phyloP scores from a whole-genome alignment of 1,139 yeast species.

The Kodamaea sp. region DNA sequence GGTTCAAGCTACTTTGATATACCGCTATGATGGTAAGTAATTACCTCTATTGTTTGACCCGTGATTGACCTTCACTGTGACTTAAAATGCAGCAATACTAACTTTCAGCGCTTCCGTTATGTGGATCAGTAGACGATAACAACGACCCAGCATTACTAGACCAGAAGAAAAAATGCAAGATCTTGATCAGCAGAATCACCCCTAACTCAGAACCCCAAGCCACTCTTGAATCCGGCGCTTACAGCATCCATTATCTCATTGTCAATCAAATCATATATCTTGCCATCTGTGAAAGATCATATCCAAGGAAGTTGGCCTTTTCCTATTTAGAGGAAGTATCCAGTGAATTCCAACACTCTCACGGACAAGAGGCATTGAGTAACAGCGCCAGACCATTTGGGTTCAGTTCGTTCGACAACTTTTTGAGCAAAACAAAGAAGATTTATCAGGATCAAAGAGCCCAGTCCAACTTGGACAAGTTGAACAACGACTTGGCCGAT shows the following conservation, averaged over 20 bases:
- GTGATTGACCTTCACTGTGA: no score
- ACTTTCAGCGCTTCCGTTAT: slow-evolving; percentile 71
- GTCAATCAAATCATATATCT: slow-evolving; percentile 68
- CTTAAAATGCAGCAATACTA: slow-evolving; percentile 14
- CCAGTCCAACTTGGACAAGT: slow-evolving; percentile 79
- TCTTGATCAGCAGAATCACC: slow-evolving; percentile 72
- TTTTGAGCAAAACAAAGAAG: slow-evolving; percentile 83
- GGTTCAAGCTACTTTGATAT: slow-evolving; percentile 74
- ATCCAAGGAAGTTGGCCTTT: slow-evolving; percentile 87
- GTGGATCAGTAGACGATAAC: slow-evolving; percentile 92
- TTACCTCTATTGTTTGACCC: no score
- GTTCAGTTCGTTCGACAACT: slow-evolving; percentile 80
- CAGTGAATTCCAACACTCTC: slow-evolving; percentile 77
- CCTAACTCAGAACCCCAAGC: slow-evolving; percentile 85
- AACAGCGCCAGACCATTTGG: slow-evolving; percentile 82
- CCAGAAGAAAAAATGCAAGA: slow-evolving; percentile 83
- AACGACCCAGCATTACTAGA: slow-evolving; percentile 57
- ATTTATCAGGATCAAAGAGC: slow-evolving; percentile 91
- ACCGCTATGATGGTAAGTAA: slow-evolving; percentile 68
- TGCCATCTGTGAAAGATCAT: slow-evolving; percentile 73
- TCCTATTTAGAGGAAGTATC: slow-evolving; percentile 82
- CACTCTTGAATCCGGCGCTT: slow-evolving; percentile 75
- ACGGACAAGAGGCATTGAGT: slow-evolving; percentile 67
- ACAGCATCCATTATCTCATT: slow-evolving; percentile 75
- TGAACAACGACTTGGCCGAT: slow-evolving; percentile 86